A percentile compares a stretch with the other conserved stretches of the same genome.
Evolutionary conservation across 352 stramenopile species (phyloP).

Genomic region (Phytophthora brassicae): DNA sequence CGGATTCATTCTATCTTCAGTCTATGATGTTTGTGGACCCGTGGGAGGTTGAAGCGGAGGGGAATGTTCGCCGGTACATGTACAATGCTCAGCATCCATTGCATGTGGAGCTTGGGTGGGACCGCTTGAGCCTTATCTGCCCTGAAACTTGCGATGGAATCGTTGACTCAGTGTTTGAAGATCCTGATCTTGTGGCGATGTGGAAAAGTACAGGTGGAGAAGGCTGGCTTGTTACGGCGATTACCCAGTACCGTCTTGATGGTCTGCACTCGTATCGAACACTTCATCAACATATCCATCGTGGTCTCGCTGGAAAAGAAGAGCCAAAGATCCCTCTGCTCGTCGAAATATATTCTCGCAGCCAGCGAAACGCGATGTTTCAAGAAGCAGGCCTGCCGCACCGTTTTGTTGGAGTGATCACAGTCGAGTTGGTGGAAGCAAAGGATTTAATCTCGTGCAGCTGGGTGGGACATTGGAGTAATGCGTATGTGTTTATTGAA

Average conservation of each 20-base stretch:
- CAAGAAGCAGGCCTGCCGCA: slow-evolving; percentile 72
- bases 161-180: slow-evolving; percentile 57
- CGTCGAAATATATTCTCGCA: slow-evolving; percentile 67
- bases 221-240: slow-evolving; percentile 80
- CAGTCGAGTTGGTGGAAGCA: slow-evolving; percentile 67
- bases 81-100: slow-evolving; percentile 42
- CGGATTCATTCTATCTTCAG: slow-evolving; percentile 39
- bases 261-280: slow-evolving; percentile 60
- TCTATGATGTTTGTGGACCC: slow-evolving; percentile 85
- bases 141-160: slow-evolving; percentile 67
- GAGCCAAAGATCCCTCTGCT: slow-evolving; percentile 53
- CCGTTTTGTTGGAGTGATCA: slow-evolving; percentile 72
- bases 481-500: slow-evolving; percentile 79
- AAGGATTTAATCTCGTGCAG: slow-evolving; percentile 72
- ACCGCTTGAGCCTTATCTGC: slow-evolving; percentile 68
- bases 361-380: slow-evolving; percentile 81
- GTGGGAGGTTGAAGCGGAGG: slow-evolving; percentile 78
- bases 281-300: slow-evolving; percentile 34
- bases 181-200: slow-evolving; percentile 64
- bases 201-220: slow-evolving; percentile 74
- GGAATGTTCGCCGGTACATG: slow-evolving; percentile 67
- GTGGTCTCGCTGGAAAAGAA: slow-evolving; percentile 44
- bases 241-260: slow-evolving; percentile 79
- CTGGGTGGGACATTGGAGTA: slow-evolving; percentile 66
- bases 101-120: slow-evolving; percentile 77